Evolutionary conservation across 176 grass and related monocot genomes (phyloP).

Genomic region (Coix lacrymajobi): DNA sequence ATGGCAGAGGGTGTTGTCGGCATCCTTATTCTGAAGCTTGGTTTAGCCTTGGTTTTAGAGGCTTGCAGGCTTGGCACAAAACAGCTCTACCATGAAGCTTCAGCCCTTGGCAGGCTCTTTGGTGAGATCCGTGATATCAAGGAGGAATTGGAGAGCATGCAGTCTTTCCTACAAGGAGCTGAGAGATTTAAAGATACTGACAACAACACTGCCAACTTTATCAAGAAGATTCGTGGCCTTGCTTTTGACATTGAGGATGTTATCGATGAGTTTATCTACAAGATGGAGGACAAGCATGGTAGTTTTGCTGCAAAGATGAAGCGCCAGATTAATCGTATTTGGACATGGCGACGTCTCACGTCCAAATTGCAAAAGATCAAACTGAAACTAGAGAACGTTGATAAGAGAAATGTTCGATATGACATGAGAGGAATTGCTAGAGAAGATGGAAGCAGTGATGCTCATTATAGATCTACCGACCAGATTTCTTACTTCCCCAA

Average conservation of each 20-base stretch:
- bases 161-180: not conserved
- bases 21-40: not conserved
- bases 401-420: not conserved
- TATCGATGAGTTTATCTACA: not conserved
- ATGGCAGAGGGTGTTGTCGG: not conserved
- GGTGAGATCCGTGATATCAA: not conserved
- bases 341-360: not conserved
- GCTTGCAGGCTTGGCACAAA: not conserved
- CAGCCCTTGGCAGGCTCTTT: not conserved
- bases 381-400: not conserved
- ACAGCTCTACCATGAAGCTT: not conserved
- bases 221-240: not conserved
- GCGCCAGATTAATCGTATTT: not conserved
- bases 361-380: not conserved
- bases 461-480: not conserved
- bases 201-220: not conserved
- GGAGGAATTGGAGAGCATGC: not conserved
- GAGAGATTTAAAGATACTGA: not conserved
- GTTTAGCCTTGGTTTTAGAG: not conserved
- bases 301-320: not conserved
- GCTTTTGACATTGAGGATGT: not conserved
- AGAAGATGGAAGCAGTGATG: not conserved
- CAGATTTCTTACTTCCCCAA: not conserved
- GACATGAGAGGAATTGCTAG: not conserved
- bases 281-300: not conserved